Evolutionary conservation across 2,329 filamentous ascomycete genomes (phyloP).

Genomic region (Sporothrix mexicana): DNA sequence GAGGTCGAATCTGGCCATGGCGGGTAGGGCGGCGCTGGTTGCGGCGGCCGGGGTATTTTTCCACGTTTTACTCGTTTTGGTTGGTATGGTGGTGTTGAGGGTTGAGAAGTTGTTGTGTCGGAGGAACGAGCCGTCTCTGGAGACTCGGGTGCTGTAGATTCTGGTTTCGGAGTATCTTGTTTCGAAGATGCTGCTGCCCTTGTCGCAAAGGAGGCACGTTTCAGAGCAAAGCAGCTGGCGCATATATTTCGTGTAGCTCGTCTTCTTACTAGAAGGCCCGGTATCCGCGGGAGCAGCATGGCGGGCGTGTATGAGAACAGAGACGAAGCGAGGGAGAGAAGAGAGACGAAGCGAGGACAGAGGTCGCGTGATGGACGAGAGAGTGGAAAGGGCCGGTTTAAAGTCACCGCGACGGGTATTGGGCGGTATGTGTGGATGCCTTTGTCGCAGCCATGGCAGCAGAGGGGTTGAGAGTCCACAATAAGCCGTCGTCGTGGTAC

Average conservation of each 20-base stretch:
- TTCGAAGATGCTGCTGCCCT: neutral
- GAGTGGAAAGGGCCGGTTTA: no score
- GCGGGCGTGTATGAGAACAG: neutral
- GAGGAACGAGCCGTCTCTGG: neutral
- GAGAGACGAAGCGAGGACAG: neutral
- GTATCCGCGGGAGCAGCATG: slow-evolving; percentile 1
- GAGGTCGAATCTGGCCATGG: slow-evolving; percentile 26
- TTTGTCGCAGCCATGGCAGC: neutral
- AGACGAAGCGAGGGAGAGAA: no score
- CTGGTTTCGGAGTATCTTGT: no score
- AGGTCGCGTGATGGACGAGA: neutral
- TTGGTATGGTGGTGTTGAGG: neutral
- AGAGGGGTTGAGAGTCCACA: neutral
- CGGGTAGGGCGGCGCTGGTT: slow-evolving; percentile 28
- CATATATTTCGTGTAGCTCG: neutral
- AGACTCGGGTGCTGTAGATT: no score
- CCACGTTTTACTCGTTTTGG: neutral
- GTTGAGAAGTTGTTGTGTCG: neutral
- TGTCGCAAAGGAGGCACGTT: neutral
- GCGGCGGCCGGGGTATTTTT: neutral
- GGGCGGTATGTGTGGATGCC: neutral
- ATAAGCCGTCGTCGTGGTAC: neutral
- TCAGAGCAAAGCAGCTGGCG: neutral
- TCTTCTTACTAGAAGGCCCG: neutral
- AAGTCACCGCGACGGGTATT: neutral